Evolutionary conservation across 2,329 filamentous ascomycete species (phyloP).

Genomic region (Scedosporium minutisporum): DNA sequence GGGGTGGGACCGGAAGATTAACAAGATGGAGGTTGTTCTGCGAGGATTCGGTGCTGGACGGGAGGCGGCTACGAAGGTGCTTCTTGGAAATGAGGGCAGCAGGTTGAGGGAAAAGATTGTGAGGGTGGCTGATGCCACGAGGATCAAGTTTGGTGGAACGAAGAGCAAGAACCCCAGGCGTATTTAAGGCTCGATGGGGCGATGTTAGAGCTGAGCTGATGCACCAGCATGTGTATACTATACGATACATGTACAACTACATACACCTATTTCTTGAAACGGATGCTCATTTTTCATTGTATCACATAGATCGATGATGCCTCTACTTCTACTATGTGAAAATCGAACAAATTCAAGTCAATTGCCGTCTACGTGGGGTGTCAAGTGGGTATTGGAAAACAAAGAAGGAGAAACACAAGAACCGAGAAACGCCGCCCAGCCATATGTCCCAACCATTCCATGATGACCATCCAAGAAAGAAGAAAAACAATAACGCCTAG

Average conservation of each 20-base stretch:
- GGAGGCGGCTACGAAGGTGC: constrained; percentile 80
- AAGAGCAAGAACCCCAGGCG: constrained; percentile 78
- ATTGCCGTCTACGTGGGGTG: neutral
- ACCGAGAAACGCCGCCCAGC: neutral
- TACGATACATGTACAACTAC: neutral
- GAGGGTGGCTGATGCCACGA: constrained; percentile 75
- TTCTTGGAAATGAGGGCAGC: constrained; percentile 78
- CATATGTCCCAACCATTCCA: neutral
- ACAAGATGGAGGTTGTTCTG: constrained; percentile 67
- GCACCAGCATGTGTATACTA: neutral
- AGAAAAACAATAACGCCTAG: neutral
- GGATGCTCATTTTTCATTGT: neutral
- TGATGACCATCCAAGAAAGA: neutral
- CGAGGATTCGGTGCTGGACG: constrained; percentile 80
- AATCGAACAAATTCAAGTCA: neutral
- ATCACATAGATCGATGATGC: neutral
- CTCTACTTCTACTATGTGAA: neutral
- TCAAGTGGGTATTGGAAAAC: neutral
- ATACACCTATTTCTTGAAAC: neutral
- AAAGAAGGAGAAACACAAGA: neutral
- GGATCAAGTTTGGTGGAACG: constrained; percentile 90
- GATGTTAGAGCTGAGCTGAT: neutral
- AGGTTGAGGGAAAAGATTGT: constrained; percentile 64
- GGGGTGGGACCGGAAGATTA: constrained; percentile 66
- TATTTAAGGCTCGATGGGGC: constrained; percentile 28